phyloP scores from a whole-genome alignment of 495 filamentous ascomycete genomes.

The Jackrogersella multiformis region DNA sequence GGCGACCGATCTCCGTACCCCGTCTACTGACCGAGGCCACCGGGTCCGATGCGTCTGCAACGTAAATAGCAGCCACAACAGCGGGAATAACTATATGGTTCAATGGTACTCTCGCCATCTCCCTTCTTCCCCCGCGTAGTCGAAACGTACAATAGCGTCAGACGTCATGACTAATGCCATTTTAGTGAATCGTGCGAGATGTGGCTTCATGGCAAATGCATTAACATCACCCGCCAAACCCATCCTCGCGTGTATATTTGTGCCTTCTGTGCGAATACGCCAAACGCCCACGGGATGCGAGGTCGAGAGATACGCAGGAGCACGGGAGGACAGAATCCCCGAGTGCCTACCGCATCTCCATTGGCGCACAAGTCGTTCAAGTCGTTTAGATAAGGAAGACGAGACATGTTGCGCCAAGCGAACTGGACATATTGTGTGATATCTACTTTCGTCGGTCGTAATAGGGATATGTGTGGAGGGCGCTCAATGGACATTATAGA shows the following conservation, averaged over 20 bases:
- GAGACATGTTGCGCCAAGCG: background rate
- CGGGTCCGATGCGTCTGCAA: conserved; percentile 79
- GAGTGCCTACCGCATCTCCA: conserved; percentile 62
- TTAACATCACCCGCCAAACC: conserved; percentile 71
- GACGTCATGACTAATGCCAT: conserved; percentile 28
- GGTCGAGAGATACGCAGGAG: conserved; percentile 63
- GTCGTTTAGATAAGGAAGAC: conserved; percentile 58
- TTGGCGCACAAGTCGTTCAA: conserved; percentile 74
- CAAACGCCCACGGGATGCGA: conserved; percentile 62
- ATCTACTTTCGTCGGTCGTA: conserved; percentile 8
- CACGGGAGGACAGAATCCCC: conserved; percentile 41
- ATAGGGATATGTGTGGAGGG: conserved; percentile 29
- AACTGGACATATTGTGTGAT: conserved; percentile 10
- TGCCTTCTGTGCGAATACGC: conserved; percentile 80
- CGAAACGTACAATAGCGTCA: background rate
- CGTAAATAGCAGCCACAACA: conserved; percentile 51
- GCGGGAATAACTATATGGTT: conserved; percentile 79
- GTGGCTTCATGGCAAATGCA: conserved; percentile 83
- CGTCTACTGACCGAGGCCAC: conserved; percentile 68
- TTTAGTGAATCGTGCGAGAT: conserved; percentile 84
- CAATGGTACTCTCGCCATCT: conserved; percentile 70
- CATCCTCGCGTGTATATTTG: conserved; percentile 83
- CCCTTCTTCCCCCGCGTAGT: background rate
- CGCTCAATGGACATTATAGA: conserved; percentile 30
- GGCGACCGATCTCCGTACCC: conserved; percentile 72